Conservation (phyloP, 2,329 filamentous ascomycete species). For the Diaporthe australafricana region DNA sequence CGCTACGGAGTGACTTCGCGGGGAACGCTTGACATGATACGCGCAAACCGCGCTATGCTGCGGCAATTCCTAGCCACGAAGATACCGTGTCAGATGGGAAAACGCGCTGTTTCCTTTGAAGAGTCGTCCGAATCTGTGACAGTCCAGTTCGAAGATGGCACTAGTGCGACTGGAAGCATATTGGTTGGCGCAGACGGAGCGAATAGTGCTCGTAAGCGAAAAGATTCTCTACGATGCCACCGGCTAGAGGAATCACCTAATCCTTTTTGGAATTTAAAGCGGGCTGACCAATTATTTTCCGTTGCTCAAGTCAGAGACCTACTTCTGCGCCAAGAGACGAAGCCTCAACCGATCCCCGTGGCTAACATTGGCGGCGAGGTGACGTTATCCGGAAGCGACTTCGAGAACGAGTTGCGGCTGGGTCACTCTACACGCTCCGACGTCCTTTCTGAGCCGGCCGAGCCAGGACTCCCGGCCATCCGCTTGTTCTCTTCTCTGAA, state of each 20-base stretch:
- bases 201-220: not conserved
- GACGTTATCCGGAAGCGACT: not conserved
- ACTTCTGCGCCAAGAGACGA: not conserved
- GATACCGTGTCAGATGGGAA: not conserved
- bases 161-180: not conserved
- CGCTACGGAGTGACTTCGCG: not conserved
- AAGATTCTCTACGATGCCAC: not conserved
- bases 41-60: not conserved
- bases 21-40: not conserved
- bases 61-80: not conserved
- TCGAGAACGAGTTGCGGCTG: slow-evolving; percentile 5
- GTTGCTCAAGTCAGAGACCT: not conserved
- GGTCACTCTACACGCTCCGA: slow-evolving; percentile 3
- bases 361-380: not conserved
- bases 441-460: not conserved
- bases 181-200: not conserved
- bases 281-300: not conserved
- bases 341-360: not conserved
- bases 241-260: not conserved
- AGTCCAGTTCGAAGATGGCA: not conserved
- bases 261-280: not conserved
- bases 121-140: not conserved
- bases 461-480: not conserved
- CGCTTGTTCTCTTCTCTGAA: not conserved
- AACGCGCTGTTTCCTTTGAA: not conserved